Evolutionary conservation across 2,329 filamentous ascomycete species (phyloP).

Genomic region (Penicillium frequentans): DNA sequence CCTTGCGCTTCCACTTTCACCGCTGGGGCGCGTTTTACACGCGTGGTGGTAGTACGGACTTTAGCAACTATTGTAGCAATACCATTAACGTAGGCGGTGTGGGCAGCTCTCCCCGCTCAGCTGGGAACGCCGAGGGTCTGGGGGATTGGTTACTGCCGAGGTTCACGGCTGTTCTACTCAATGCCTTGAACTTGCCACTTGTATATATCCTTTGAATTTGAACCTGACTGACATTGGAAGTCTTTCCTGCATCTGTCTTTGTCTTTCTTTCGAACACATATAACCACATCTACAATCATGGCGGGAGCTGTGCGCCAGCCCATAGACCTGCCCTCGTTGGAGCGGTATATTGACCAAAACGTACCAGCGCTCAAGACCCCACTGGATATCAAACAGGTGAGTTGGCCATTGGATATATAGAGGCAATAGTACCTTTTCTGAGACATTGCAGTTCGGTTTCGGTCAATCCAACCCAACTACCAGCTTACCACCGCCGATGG

Average conservation of each 20-base stretch:
- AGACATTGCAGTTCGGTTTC: constrained; percentile 74
- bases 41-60: neutral
- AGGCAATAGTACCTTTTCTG: neutral
- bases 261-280: neutral
- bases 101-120: neutral
- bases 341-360: constrained; percentile 72
- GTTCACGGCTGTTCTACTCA: neutral
- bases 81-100: neutral
- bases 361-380: constrained; percentile 84
- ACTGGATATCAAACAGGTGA: constrained; percentile 84
- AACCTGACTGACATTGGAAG: neutral
- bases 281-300: constrained; percentile 52
- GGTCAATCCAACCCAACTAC: constrained; percentile 97
- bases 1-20: neutral
- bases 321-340: constrained; percentile 77
- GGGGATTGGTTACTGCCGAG: neutral
- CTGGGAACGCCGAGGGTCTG: neutral
- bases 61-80: neutral
- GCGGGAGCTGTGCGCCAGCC: constrained; percentile 87
- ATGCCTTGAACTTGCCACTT: neutral
- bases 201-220: neutral
- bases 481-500: constrained; percentile 74
- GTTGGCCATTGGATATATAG: constrained; percentile 12
- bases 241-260: neutral
- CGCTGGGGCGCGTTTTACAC: neutral